Evolutionary conservation across 257 asterid genomes (phyloP), one percentile per base, ranked within the genome.

Genomic region (Plantago ovata): DNA sequence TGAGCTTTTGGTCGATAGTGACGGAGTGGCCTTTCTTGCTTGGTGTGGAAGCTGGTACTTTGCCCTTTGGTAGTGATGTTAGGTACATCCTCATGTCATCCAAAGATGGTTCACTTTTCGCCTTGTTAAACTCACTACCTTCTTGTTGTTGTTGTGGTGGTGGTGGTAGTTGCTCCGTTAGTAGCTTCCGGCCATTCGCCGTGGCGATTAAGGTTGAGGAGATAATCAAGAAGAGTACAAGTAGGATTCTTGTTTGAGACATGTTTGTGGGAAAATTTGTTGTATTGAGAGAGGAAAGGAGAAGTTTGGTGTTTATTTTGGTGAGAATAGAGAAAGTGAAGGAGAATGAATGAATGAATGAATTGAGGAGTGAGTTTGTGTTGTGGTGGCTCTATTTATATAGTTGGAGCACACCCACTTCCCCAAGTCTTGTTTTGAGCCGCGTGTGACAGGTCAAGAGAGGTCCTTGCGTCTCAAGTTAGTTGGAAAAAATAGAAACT

Each of bases 21-120:
- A 62, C 13, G 53, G 72, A 69, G 68, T 82, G 79, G 59, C 85
- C 82, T 70, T 65, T 79, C 44, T 64, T 74, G 70, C 80, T 78
- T 2, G 90, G 90, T 1, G 84, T 61, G 0, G 90, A 85, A 55
- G 73, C 23, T 58, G 87, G 72, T 44, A 79, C 84, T 3, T 18
- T 59, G 13, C 87, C 85, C 67, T 82, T 85, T 0, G 94, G 86
- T 15, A 85, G 77, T 53, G 81, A 61, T 44, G 68, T 28, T 40
- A 76, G 56, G 52, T 67, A 78, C 50, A 75, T 58, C n/a, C 68
- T 65, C 21, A 28, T 65, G 14, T 55, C 76, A 9, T 66, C 65
- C 24, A 51, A 22, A 3, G 80, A 55, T 5, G 71, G 51, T 38
- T 28, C 7, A 36, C 12, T 11, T 20, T 1, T 50, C 13, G 56